A percentile compares a stretch with the other conserved stretches of the same genome.
Conservation (phyloP, 345 rosid genomes). For the Psidium guajava region DNA sequence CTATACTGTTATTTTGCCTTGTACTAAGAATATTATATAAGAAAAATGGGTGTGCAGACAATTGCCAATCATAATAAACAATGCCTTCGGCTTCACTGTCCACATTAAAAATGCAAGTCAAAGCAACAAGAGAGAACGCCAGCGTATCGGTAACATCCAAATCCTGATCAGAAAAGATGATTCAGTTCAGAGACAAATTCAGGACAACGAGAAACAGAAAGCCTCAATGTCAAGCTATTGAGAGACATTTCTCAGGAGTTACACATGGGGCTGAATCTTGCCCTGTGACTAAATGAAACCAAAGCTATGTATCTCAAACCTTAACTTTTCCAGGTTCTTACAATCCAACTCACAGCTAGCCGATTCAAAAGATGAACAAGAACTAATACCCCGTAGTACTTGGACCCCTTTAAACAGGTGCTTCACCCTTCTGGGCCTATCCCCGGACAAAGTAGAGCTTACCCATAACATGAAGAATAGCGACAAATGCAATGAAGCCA, state of each 20-base stretch:
- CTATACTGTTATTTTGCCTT: background rate
- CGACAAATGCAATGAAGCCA: constrained; percentile 84
- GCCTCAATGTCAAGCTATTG: background rate
- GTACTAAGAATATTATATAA: background rate
- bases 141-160: background rate
- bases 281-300: background rate
- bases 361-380: background rate
- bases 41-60: background rate
- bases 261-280: background rate
- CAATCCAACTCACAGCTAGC: background rate
- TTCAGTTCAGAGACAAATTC: background rate
- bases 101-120: background rate
- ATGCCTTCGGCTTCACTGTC: background rate
- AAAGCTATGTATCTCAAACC: background rate
- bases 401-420: background rate
- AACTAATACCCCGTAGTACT: background rate
- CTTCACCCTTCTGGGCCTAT: constrained; percentile 2
- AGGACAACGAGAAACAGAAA: background rate
- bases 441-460: constrained; percentile 55
- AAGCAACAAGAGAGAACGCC: background rate
- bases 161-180: background rate
- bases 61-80: background rate
- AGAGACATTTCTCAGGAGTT: background rate
- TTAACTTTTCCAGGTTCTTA: background rate
- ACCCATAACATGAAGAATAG: constrained; percentile 73